Base-by-base conservation (phyloP, 257 asterid species). In the Nemophila menziesii region DNA sequence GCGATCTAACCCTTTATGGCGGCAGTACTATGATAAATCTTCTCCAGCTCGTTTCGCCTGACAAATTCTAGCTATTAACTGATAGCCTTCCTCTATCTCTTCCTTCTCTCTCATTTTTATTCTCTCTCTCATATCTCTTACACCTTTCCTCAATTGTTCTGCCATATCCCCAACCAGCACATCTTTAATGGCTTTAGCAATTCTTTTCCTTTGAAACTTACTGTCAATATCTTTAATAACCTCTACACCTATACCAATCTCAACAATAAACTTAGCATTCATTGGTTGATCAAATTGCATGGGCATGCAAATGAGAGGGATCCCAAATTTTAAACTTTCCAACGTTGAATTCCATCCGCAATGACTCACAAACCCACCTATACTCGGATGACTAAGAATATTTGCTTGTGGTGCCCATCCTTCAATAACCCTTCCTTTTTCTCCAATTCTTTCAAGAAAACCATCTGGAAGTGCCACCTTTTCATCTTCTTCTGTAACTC, bases 261-360 rank as follows among this genome's bases (percentile, higher is more conserved):
- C 65, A 37, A 39, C 61, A 38, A 37, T 56, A 51, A 69, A 43
- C 56, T 55, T 64, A 5, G 66, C 63, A 45, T 64, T 69, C 17
- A 60, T 1, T 0, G 77, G 72, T 56, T 69, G 72, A 21, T 69
- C 72, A 16, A 57, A 44, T 4, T 56, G 56, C 69, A 69, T 64
- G 0, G 77, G 77, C 21, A 64, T 23, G 0, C 61, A 55, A 5
- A 64, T 69, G 8, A 69, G 40, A 3, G 77, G 72, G 16, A 60
- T 61, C 2, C 69, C 72, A 19, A 64, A 22, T 14, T 57, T 40
- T 14, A 49, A 49, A 14, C 69, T 61, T n/a, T 69, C 76, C 37
- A 49, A 8, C 1, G 49, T 8, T 5, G 77, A 64, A 43, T 26
- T 54, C 77, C 77, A 61, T 5, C 73, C 73, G 13, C 73, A 61